Evolutionary conservation across 2,329 filamentous ascomycete genomes (phyloP), one percentile per base, ranked within the genome.

Genomic region (Apiospora hydei): DNA sequence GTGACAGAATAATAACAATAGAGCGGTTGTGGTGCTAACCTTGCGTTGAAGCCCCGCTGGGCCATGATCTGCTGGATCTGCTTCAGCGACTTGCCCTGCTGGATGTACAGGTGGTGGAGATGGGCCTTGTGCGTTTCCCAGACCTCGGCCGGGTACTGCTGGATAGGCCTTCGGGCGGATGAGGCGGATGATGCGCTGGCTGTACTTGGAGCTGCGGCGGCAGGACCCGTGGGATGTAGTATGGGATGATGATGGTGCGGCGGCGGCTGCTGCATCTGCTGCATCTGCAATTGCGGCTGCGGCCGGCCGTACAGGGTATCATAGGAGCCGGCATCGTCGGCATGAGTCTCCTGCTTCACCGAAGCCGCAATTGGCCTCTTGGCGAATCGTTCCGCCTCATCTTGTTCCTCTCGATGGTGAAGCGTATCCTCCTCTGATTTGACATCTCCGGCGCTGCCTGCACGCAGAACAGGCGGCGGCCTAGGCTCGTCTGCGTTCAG

Each of bases 61-160:
- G 57, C 57, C 57, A 64, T 64, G 34, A 64, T 24, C 18, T 64
- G 57, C 57, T 64, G 57, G 34, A 64, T 64, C 57, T 64, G 57
- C 34, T 64, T 64, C 34, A 64, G 57, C 16, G 57, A 64, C 57
- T 64, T 64, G 11, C 57, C 57, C 57, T 64, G 57, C 57, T 64
- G 57, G 10, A 64, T 64, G 34, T 64, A 64, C 57, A 64, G 57
- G 30, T 64, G 57, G 34, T 64, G 21, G 1, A 64, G 57, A 21
- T 64, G 57, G 57, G 57, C 34, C 57, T 64, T 64, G 57, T 64
- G 57, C 18, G 57, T 41, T 14, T 64, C 57, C 57, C 57, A 64
- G 34, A 41, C n/a, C 57, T 64, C 57, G 34, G 57, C 30, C 57
- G 57, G 34, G 34, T 64, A 64, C 34, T 64, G 57, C 57, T 64